A percentile compares a stretch with the other conserved stretches of the same genome.
Conservation (phyloP, 352 stramenopile species). For the Peronosclerospora sorghi region DNA sequence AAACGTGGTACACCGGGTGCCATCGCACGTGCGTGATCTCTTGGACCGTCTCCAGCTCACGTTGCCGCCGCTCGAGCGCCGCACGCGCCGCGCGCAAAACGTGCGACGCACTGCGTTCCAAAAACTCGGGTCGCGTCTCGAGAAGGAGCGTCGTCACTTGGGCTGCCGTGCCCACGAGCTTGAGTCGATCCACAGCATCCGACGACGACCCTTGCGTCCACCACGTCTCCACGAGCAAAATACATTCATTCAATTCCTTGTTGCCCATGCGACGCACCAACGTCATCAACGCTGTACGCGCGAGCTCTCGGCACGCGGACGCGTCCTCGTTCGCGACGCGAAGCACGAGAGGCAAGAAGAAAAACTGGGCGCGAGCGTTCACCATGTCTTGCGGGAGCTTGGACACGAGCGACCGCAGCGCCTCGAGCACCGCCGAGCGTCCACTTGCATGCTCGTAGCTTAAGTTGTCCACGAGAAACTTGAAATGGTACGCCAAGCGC, state of each 20-base stretch:
- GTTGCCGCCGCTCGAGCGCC: slow-evolving; percentile 28
- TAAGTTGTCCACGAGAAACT: slow-evolving; percentile 92
- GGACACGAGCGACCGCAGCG: slow-evolving; percentile 81
- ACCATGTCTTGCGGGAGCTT: slow-evolving; percentile 88
- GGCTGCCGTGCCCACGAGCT: slow-evolving; percentile 55
- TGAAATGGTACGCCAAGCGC: slow-evolving; percentile 88
- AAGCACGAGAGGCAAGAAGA: slow-evolving; percentile 93
- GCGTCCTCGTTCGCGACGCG: slow-evolving; percentile 94
- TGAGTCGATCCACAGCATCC: slow-evolving; percentile 28
- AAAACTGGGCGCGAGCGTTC: slow-evolving; percentile 87
- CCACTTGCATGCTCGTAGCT: slow-evolving; percentile 93
- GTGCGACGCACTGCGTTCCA: slow-evolving; percentile 45
- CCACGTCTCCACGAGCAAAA: slow-evolving; percentile 84
- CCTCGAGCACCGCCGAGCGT: slow-evolving; percentile 83
- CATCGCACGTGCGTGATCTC: slow-evolving; percentile 40
- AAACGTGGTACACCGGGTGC: slow-evolving; percentile 52
- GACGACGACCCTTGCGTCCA: slow-evolving; percentile 37
- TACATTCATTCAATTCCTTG: slow-evolving; percentile 83
- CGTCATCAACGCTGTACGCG: slow-evolving; percentile 66
- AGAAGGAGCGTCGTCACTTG: slow-evolving; percentile 70
- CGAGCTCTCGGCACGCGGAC: slow-evolving; percentile 75
- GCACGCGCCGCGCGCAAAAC: slow-evolving; percentile 28
- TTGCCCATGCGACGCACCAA: slow-evolving; percentile 86
- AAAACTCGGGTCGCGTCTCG: slow-evolving; percentile 58
- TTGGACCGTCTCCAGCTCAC: slow-evolving; percentile 31